These are phyloP conservation scores for Malus hybrid DNA, from an alignment of 331 rosid genomes.

Conservation along the genomic window DNA sequence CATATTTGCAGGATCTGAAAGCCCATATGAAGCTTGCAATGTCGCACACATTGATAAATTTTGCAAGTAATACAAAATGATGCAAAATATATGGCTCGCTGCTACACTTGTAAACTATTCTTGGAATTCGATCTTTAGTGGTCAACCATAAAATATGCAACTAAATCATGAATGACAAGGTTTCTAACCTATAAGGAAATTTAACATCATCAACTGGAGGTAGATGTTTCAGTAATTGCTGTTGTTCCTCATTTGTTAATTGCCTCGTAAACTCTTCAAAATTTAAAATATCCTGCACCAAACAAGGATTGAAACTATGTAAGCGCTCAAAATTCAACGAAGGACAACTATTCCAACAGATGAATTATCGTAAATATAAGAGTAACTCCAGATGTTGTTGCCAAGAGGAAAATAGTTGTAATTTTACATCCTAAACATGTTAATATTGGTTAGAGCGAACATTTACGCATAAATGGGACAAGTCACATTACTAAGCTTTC, in stretches of 20 bases:
- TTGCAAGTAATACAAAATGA: too few relatives aligned
- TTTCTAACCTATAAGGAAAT: constrained; percentile 71
- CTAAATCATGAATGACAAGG: constrained; percentile 7
- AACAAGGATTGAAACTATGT: constrained; percentile 23
- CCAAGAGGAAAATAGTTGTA: neutral
- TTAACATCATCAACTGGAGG: constrained; percentile 58
- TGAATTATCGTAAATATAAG: neutral
- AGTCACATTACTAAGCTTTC: neutral
- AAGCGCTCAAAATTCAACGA: constrained; percentile 15
- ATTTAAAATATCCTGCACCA: constrained; percentile 67
- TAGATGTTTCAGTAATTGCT: constrained; percentile 67
- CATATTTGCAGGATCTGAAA: neutral
- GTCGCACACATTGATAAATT: neutral
- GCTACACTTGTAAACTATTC: neutral
- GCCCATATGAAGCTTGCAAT: constrained; percentile 5
- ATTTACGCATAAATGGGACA: neutral
- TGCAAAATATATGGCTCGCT: neutral
- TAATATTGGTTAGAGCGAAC: neutral
- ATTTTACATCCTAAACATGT: neutral
- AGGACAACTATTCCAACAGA: neutral
- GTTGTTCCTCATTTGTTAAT: constrained; percentile 83
- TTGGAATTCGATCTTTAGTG: neutral
- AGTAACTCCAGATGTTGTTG: neutral
- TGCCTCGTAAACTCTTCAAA: constrained; percentile 63
- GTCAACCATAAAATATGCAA: neutral